A percentile compares a stretch with the other conserved stretches of the same genome.
Evolutionary conservation across 345 rosid genomes (phyloP).

Genomic region (Nasturtium officinale): DNA sequence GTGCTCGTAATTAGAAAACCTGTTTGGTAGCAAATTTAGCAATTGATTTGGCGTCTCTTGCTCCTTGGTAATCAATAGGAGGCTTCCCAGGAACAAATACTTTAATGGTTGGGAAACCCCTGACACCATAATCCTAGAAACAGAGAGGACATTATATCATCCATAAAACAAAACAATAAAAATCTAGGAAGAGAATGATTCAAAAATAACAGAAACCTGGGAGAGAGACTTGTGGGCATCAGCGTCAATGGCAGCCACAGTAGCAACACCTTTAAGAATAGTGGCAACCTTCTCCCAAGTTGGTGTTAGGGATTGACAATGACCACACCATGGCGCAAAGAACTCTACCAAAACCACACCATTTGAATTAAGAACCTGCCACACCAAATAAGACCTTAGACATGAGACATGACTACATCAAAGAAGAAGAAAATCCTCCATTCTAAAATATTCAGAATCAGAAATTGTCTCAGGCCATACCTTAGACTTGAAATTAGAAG

Average conservation of each 20-base stretch:
- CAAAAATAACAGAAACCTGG: slow-evolving; percentile 58
- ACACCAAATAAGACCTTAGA: not conserved
- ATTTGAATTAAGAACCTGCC: slow-evolving; percentile 76
- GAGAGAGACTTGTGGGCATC: slow-evolving; percentile 90
- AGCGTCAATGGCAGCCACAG: slow-evolving; percentile 94
- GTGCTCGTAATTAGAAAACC: slow-evolving; percentile 47
- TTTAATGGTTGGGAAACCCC: slow-evolving; percentile 91
- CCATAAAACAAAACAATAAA: not conserved
- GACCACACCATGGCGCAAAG: slow-evolving; percentile 99
- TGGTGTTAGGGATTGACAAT: slow-evolving; percentile 84
- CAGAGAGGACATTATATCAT: not conserved
- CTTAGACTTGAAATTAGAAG: slow-evolving; percentile 92
- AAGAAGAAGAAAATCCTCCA: not conserved
- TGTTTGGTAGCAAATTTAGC: slow-evolving; percentile 68
- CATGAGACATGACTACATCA: not conserved
- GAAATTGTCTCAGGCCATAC: slow-evolving; percentile 32
- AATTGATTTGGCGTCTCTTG: slow-evolving; percentile 84
- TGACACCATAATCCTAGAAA: slow-evolving; percentile 80
- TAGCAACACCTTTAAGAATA: slow-evolving; percentile 81
- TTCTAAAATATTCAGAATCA: not conserved
- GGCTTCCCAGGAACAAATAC: slow-evolving; percentile 86
- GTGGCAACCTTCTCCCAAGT: slow-evolving; percentile 92
- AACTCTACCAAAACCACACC: slow-evolving; percentile 92
- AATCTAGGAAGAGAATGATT: too few relatives aligned
- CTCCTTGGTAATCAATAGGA: slow-evolving; percentile 92